Evolutionary conservation across 139 green algal species (phyloP), one percentile per base, ranked within the genome.

Genomic region (Monoraphidium neglectum): DNA sequence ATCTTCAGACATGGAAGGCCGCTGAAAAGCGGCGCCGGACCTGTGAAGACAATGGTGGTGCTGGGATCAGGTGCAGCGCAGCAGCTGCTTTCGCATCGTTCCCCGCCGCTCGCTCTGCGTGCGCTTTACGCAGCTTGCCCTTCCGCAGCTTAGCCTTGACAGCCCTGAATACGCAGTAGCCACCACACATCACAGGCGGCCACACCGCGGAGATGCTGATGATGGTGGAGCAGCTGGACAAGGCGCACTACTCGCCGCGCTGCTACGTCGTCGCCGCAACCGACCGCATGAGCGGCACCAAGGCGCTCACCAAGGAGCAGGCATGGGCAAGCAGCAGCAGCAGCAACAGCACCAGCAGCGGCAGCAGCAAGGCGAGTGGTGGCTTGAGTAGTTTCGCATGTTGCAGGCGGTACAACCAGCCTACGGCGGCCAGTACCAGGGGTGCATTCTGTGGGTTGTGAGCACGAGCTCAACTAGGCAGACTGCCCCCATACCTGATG

Each of bases 141-240:
- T 33, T n/a, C 35, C 61, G 26, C 73, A 69, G 13, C 37, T 6
- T n/a, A 54, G 49, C 6, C 37, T 53, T 1, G 37, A 62, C 28
- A 57, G 43, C 37, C 66, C 59, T 8, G 63, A 32, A 28, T 12
- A 33, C 23, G 12, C 21, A 23, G 8, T 0, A 35, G 13, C 6
- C 15, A 26, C 28, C 33, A 4, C 10, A 26, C 18, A 4, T 1
- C 57, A 37, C 86, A 97, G 93, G 94, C 6, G 94, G 94, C 2
- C 94, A 98, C 81, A 98, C 94, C 0, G 93, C 94, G 2, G 94
- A 98, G 81, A 97, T 98, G 90, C 79, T 98, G 38, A 78, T 72
- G 64, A 75, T 98, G 35, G 60, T 95, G 23, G 63, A 68, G 2
- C 35, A 51, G 1, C 57, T 98, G 28, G 77, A 93, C 77, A 82